Conservation (phyloP, 441 rosid genomes). For the Erodium texanum region DNA sequence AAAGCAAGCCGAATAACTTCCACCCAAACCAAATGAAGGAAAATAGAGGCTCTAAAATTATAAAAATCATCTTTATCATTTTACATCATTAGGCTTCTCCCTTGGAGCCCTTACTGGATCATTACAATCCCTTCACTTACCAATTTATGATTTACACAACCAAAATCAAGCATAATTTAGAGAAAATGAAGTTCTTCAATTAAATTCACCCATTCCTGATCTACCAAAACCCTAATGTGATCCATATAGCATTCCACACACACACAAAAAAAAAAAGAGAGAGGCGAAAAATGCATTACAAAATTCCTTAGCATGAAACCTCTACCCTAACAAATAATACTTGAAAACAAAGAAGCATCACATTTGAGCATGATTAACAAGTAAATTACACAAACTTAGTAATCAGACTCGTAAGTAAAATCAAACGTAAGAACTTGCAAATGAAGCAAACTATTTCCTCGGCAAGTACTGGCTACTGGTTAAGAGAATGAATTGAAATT, state of each 20-base stretch:
- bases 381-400: background rate
- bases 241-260: background rate
- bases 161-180: background rate
- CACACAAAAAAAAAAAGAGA: too few species aligned
- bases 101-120: background rate
- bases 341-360: background rate
- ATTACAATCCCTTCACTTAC: background rate
- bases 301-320: background rate
- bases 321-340: background rate
- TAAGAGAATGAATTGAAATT: too few species aligned
- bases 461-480: too few species aligned
- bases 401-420: too few species aligned
- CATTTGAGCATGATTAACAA: background rate
- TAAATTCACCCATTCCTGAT: background rate
- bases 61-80: background rate
- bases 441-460: too few species aligned
- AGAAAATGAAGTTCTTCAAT: background rate
- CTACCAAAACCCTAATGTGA: constrained; percentile 1
- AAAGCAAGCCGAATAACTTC: background rate
- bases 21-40: too few species aligned
- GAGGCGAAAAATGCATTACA: background rate
- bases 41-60: too few species aligned
- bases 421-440: too few species aligned
- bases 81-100: background rate
- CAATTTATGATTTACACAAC: background rate